phyloP scores from a whole-genome alignment of 1,139 yeast genomes.

The Diutina rugosa region DNA sequence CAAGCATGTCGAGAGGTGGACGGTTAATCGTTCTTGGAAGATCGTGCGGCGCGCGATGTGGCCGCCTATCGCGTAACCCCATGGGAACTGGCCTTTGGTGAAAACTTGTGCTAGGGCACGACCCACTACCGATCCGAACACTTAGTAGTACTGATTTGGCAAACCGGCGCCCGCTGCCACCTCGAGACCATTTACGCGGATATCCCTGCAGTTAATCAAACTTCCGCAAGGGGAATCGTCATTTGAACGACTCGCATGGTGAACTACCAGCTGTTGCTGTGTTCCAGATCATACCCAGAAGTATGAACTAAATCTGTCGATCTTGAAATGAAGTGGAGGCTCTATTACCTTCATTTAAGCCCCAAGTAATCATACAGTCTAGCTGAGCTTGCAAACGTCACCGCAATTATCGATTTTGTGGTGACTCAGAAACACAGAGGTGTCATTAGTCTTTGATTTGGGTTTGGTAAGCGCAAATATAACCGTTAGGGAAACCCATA shows the following conservation, averaged over 20 bases:
- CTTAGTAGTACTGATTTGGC: not conserved
- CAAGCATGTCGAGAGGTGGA: not conserved
- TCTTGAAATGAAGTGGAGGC: no score
- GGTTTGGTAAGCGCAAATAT: no score
- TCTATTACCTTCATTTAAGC: no score
- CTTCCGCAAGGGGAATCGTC: not conserved
- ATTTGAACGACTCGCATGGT: not conserved
- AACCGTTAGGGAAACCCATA: no score
- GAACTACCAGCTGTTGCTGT: not conserved
- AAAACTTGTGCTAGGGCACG: not conserved
- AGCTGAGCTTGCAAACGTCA: no score
- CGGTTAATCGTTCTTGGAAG: not conserved
- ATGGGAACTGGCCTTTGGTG: not conserved
- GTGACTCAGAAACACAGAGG: no score
- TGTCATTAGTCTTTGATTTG: no score
- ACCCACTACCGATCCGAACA: not conserved
- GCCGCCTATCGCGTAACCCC: not conserved
- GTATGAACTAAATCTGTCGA: not conserved
- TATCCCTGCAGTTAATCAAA: not conserved
- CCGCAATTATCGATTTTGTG: no score
- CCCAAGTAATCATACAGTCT: no score
- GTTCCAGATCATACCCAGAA: not conserved
- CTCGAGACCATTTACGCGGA: not conserved
- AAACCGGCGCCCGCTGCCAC: not conserved
- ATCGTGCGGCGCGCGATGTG: not conserved